Evolutionary conservation across 345 rosid genomes (phyloP), one percentile per base, ranked within the genome.

Genomic region (Geranium rotundifolium): DNA sequence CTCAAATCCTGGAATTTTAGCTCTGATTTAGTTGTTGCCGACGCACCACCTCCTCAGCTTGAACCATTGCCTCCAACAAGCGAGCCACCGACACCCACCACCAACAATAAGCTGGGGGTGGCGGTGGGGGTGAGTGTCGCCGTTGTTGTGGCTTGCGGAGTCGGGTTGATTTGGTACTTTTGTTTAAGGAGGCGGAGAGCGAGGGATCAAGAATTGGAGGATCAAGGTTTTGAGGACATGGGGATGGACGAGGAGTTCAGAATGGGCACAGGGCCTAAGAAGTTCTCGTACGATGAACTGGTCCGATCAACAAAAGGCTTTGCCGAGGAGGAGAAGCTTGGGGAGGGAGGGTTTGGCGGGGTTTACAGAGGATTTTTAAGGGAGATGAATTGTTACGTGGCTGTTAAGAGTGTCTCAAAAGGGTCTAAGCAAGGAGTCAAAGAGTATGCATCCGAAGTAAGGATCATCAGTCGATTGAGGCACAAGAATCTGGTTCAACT

Each of bases 401-500:
- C 27, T 23, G 27, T 23, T 23, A 57, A 76, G 68, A 15, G 30
- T 73, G 4, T 19, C 58, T 1, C 56, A 56, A 18, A 7, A 19
- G 15, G 69, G 73, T 17, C 41, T 7, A 67, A 74, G 59, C 71
- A 2, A 23, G 27, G 27, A 23, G 27, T 23, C 27, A 23, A 23
- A 23, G 27, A 23, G 27, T 23, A 23, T 23, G 63, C 54, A 0
- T 29, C 64, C 0, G 81, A 77, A 57, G 67, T 80, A 7, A 74
- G 46, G 61, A 70, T 67, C 17, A 74, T 80, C 31, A 72, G 75
- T 55, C 69, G 64, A 57, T 18, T 74, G 66, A 67, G 81, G 65
- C 81, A 80, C 39, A 50, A 59, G 34, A 76, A 79, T 60, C 52
- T 74, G 29, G 78, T 76, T 13, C 61, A 69, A 39, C 76, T 79